phyloP scores from a whole-genome alignment of 192 early-diverging fungal species.

The Podila verticillata region DNA sequence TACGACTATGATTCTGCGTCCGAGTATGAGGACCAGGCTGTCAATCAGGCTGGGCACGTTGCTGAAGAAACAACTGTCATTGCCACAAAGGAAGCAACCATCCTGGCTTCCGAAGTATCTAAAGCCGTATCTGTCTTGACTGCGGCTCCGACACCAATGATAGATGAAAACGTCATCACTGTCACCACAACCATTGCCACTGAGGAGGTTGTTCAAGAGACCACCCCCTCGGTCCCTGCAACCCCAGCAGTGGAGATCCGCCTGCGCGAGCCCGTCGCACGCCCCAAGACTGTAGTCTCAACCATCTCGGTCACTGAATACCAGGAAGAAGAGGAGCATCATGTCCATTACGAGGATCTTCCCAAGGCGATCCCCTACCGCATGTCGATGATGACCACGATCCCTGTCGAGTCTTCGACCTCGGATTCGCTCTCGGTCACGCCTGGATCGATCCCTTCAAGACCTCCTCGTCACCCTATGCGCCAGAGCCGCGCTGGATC shows the following conservation, averaged over 20 bases:
- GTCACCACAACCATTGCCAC: background rate
- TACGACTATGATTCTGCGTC: slow-evolving; percentile 50
- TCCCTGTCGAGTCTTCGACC: slow-evolving; percentile 22
- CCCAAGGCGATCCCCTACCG: slow-evolving; percentile 34
- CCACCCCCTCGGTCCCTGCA: background rate
- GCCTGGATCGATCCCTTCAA: slow-evolving; percentile 13
- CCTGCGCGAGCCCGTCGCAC: background rate
- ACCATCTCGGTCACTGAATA: background rate
- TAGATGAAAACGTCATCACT: background rate
- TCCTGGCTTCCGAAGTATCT: no score
- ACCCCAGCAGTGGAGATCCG: background rate
- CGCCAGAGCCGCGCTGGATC: slow-evolving; percentile 40
- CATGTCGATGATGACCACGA: slow-evolving; percentile 50
- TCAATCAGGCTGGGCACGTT: background rate
- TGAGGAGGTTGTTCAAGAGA: slow-evolving; percentile 3
- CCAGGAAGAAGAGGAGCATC: slow-evolving; percentile 33
- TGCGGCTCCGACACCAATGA: no score
- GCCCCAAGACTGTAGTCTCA: background rate
- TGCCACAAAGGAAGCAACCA: background rate
- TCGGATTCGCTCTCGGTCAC: background rate
- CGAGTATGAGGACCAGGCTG: slow-evolving; percentile 22
- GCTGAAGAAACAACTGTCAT: background rate
- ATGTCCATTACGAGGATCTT: slow-evolving; percentile 42
- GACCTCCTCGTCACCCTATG: slow-evolving; percentile 46
- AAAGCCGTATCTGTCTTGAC: no score